These are phyloP conservation scores for Liriodendron chinense DNA, from an alignment of 164 flowering plant species.

Conservation along the genomic window DNA sequence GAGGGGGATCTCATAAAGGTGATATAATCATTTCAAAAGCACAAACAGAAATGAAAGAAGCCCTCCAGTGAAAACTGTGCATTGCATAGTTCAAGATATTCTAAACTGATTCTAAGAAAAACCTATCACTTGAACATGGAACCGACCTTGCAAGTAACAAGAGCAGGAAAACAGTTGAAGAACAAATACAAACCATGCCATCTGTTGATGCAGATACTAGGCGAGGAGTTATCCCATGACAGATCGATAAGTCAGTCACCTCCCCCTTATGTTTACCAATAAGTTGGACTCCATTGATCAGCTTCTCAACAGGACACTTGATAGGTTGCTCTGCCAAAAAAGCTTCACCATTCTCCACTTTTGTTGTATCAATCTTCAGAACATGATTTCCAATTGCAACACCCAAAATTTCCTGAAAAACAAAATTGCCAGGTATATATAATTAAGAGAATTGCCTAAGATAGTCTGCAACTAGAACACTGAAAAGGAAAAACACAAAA, in stretches of 20 bases:
- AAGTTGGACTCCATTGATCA: constrained; percentile 77
- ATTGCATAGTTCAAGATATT: too few species aligned
- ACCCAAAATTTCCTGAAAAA: constrained; percentile 73
- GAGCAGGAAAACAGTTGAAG: not conserved
- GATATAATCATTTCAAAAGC: too few species aligned
- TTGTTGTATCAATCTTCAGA: constrained; percentile 75
- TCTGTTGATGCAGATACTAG: constrained; percentile 88
- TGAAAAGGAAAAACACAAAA: not conserved
- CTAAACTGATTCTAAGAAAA: too few species aligned
- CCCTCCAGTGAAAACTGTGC: too few species aligned
- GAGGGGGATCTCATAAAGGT: too few species aligned
- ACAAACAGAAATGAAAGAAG: too few species aligned
- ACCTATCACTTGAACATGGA: too few species aligned
- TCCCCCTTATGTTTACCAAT: constrained; percentile 91
- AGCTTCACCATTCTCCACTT: constrained; percentile 61
- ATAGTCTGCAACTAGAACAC: not conserved
- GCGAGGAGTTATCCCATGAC: constrained; percentile 92
- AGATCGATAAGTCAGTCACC: constrained; percentile 91
- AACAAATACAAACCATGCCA: constrained; percentile 72
- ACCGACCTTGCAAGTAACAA: too few species aligned
- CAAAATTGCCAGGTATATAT: not conserved
- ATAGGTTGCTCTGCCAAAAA: constrained; percentile 73
- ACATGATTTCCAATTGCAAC: constrained; percentile 73
- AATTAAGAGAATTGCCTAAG: not conserved
- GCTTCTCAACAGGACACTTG: constrained; percentile 56